These are phyloP conservation scores for Paramecium pentaurelia DNA, from an alignment of 73 alveolate species.

Conservation along the genomic window DNA sequence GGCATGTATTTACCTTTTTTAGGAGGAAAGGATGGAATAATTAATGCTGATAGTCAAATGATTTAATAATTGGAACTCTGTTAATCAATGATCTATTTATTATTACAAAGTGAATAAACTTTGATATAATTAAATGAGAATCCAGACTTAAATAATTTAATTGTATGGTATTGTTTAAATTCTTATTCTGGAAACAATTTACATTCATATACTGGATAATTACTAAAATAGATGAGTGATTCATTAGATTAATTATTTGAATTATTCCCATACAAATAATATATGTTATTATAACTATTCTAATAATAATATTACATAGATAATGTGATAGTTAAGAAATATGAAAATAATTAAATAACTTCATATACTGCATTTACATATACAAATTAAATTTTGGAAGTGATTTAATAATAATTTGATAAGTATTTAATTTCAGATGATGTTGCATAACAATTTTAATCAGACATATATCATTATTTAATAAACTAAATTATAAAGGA, in stretches of 20 bases:
- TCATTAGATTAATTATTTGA: background rate
- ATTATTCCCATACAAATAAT: background rate
- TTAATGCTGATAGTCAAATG: background rate
- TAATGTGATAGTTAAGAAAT: background rate
- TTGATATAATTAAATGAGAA: background rate
- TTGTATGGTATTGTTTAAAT: background rate
- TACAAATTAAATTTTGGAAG: background rate
- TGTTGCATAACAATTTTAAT: background rate
- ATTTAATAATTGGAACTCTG: background rate
- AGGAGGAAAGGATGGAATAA: conserved; percentile 32
- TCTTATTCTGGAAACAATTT: background rate
- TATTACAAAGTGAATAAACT: background rate
- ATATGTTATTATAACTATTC: background rate
- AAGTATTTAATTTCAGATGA: background rate
- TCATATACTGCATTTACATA: background rate
- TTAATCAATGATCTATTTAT: background rate
- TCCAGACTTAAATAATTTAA: background rate
- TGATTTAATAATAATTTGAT: background rate
- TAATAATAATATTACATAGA: background rate
- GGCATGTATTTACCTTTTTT: background rate
- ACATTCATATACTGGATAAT: background rate
- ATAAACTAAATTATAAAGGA: background rate
- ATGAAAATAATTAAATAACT: background rate
- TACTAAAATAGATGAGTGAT: background rate
- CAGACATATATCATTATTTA: background rate